phyloP scores from a whole-genome alignment of 1,284 basidiomycete species.

The Butyriboletus regius region DNA sequence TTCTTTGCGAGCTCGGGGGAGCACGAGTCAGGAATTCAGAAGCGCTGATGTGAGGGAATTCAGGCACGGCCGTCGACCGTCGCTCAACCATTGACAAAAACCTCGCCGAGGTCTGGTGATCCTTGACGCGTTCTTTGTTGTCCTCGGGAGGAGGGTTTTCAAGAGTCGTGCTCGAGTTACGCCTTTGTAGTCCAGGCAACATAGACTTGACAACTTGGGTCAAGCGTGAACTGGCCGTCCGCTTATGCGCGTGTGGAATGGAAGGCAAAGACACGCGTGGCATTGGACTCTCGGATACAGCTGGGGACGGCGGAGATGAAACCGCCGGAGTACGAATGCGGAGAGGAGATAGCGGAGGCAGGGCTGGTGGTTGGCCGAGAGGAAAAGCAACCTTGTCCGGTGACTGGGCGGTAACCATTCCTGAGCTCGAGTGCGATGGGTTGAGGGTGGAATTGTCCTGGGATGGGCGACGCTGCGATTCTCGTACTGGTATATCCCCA shows the following conservation, averaged over 20 bases:
- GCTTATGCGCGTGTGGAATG: conserved; percentile 5
- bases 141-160: conserved; percentile 1
- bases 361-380: conserved; percentile 6
- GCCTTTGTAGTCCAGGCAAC: conserved; percentile 13
- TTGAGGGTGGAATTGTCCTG: not conserved
- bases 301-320: conserved; percentile 12
- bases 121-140: conserved; percentile 7
- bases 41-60: not conserved
- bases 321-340: conserved; percentile 15
- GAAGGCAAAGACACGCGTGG: conserved; percentile 6
- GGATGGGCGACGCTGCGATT: conserved; percentile 4
- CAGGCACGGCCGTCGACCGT: conserved; percentile 3
- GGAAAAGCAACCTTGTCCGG: conserved; percentile 8
- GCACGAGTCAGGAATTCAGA: conserved; percentile 20
- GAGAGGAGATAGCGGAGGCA: conserved; percentile 14
- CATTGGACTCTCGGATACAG: conserved; percentile 14
- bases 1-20: conserved; percentile 15
- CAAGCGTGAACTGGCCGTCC: conserved; percentile 17
- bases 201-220: conserved; percentile 24
- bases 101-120: conserved; percentile 3
- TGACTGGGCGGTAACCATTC: conserved; percentile 1
- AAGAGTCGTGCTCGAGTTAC: conserved; percentile 6
- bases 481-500: not conserved
- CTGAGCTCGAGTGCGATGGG: conserved; percentile 2
- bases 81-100: conserved; percentile 17